Base-by-base conservation (phyloP, 2,329 filamentous ascomycete species). In the Fusarium siculi region DNA sequence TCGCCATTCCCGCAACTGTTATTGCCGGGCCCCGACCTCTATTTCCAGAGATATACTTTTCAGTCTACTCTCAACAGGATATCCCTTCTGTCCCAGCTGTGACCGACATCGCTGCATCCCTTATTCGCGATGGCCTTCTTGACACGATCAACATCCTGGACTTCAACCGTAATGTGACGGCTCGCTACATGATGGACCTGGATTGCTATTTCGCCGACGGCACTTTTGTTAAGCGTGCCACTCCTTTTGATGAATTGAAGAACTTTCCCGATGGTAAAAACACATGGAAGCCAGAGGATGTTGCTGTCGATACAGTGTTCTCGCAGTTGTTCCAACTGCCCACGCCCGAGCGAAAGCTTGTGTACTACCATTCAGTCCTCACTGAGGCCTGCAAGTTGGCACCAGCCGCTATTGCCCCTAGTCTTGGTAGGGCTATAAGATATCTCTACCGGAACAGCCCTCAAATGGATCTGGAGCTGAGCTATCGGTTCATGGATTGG, bases 281-380 rank as follows among this genome's bases (percentile, higher is more conserved):
- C 19, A 95, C 94, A 1, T 99, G 96, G 96, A 99, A 99, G 82
- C 95, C 96, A 0, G 96, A 99, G 84, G 96, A 99, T 82, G 93
- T 98, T 66, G 93, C 93, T 7, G 94, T 99, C n/a, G 96, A 99
- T 81, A 95, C 96, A 9, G 94, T 98, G 64, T 99, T 99, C 82
- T 97, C 95, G 4, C 96, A 98, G 82, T 87, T 99, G 46, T 93
- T 97, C 80, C 93, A 94, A 81, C 88, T 99, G 42, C 96, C 96
- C 8, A 88, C 87, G 7, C 91, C 96, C 1, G 94, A 97, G 82
- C 95, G 97, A 84, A 98, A 98, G 83, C 87, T 97, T 4, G 94
- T 99, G 15, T 99, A 97, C 83, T 99, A 98, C 81, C 96, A 99
- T 82, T 93, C 95, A 0, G 91, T 98, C 6, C 90, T 99, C 55